Conservation (phyloP, 1,284 basidiomycete species). For the Apiotrichum sp. region DNA sequence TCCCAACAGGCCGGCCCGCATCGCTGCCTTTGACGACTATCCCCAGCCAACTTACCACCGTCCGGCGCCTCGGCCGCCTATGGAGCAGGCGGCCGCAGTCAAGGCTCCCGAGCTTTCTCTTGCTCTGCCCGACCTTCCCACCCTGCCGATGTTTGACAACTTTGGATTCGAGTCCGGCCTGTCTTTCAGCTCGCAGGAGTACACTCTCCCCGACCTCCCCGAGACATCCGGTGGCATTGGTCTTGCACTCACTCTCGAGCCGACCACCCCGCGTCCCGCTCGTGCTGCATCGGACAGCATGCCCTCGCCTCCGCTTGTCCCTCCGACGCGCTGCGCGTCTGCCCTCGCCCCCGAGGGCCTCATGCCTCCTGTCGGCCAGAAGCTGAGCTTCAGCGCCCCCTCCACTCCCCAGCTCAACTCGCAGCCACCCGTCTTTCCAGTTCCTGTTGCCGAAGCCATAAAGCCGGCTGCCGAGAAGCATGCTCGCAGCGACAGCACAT, state of each 20-base stretch:
- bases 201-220: neutral
- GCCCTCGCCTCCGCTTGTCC: neutral
- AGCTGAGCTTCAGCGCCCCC: conserved; percentile 1
- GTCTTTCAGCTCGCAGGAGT: neutral
- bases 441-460: too few relatives aligned
- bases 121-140: neutral
- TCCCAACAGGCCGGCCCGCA: neutral
- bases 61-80: neutral
- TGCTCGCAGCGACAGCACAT: neutral
- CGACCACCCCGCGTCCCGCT: too few relatives aligned
- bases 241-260: neutral
- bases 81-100: neutral
- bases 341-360: neutral
- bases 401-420: neutral
- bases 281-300: neutral
- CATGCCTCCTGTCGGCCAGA: neutral
- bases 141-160: neutral
- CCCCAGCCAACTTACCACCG: neutral
- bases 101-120: neutral
- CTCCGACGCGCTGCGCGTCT: neutral
- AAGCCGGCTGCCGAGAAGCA: neutral
- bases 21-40: neutral
- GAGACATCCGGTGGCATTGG: neutral
- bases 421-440: too few relatives aligned
- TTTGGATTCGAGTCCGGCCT: neutral